Conservation (phyloP, 345 rosid genomes). For the Populus pruinosa region DNA sequence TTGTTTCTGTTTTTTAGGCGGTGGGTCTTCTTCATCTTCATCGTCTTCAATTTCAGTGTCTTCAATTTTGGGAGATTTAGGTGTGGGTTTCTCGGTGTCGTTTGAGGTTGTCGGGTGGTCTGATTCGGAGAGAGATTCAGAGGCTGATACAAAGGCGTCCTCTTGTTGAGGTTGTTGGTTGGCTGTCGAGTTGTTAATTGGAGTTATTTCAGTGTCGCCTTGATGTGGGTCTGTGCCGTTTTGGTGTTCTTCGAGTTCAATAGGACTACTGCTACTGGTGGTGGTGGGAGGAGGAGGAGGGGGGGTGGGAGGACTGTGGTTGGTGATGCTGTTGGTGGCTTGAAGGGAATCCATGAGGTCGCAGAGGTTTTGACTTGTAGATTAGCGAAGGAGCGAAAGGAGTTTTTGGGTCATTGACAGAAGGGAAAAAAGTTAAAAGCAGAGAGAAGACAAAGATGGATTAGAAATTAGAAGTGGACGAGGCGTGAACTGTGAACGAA, state of each 20-base stretch:
- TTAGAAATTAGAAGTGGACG: too few species aligned
- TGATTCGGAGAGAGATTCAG: slow-evolving; percentile 63
- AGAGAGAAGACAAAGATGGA: too few species aligned
- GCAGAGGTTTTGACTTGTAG: not conserved
- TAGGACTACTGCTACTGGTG: not conserved
- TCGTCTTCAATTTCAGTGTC: slow-evolving; percentile 54
- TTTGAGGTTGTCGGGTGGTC: slow-evolving; percentile 64
- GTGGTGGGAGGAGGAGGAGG: not conserved
- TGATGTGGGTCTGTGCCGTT: slow-evolving; percentile 11
- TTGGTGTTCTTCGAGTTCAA: slow-evolving; percentile 6
- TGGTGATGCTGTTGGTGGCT: slow-evolving; percentile 16
- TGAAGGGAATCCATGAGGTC: slow-evolving; percentile 50
- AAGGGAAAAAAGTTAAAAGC: too few species aligned
- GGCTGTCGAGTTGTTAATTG: not conserved
- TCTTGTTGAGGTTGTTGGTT: slow-evolving; percentile 14
- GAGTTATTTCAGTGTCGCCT: slow-evolving; percentile 6
- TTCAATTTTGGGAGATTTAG: slow-evolving; percentile 37
- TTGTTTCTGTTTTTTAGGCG: slow-evolving; percentile 63
- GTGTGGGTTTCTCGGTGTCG: slow-evolving; percentile 48
- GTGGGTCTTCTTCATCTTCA: slow-evolving; percentile 41
- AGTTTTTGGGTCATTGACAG: not conserved
- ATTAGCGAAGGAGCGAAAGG: not conserved
- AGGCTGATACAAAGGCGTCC: slow-evolving; percentile 22
- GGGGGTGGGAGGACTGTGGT: not conserved
- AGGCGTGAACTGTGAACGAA: too few species aligned